A percentile compares a stretch with the other conserved stretches of the same genome.
These are phyloP conservation scores for Exophiala sp. DNA, from an alignment of 2,329 filamentous ascomycete genomes.

Conservation along the genomic window DNA sequence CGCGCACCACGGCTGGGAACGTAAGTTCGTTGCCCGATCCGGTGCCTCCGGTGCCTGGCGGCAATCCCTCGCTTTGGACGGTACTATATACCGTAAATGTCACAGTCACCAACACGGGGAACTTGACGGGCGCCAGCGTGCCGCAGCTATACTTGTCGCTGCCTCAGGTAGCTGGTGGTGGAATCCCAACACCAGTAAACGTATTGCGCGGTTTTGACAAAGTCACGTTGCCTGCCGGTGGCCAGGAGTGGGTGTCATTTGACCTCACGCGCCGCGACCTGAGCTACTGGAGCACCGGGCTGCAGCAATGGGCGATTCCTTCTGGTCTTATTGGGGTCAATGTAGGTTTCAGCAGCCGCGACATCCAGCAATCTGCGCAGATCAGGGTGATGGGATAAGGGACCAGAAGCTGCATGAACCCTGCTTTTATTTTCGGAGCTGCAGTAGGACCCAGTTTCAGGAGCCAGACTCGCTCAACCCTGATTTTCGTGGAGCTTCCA, in stretches of 20 bases:
- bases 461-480: too few species aligned
- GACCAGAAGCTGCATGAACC: too few species aligned
- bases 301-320: conserved; percentile 52
- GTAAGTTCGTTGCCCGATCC: conserved; percentile 36
- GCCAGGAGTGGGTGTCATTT: conserved; percentile 47
- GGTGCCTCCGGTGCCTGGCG: conserved; percentile 54
- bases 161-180: conserved; percentile 31
- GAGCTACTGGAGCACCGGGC: conserved; percentile 56
- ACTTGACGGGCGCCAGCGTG: conserved; percentile 61
- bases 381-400: neutral
- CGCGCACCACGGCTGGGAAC: conserved; percentile 52
- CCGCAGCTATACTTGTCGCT: conserved; percentile 56
- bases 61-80: conserved; percentile 51
- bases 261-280: conserved; percentile 55
- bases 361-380: conserved; percentile 9
- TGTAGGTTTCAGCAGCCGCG: conserved; percentile 25
- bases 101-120: conserved; percentile 66
- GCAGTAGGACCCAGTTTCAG: too few species aligned
- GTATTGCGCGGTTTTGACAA: conserved; percentile 60
- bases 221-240: conserved; percentile 46
- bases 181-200: conserved; percentile 52
- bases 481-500: too few species aligned
- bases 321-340: conserved; percentile 11
- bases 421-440: too few species aligned
- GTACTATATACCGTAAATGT: conserved; percentile 56